These are phyloP conservation scores for Tuctoria greenei DNA, from an alignment of 176 grass and related monocot genomes.

Conservation along the genomic window DNA sequence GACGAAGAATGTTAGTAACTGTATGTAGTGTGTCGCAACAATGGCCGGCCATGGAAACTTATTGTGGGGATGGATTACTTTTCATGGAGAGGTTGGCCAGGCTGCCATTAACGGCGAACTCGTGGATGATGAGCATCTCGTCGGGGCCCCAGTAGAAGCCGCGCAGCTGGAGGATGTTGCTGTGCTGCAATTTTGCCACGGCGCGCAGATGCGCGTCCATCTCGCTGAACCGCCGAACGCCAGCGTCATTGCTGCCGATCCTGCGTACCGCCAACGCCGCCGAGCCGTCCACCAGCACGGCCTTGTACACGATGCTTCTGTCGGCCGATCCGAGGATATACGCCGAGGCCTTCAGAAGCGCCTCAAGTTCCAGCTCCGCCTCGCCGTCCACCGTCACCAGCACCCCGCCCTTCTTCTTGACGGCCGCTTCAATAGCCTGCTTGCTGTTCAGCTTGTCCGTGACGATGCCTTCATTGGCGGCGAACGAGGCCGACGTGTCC, in stretches of 20 bases:
- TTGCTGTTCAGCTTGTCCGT: neutral
- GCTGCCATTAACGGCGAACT: slow-evolving; percentile 80
- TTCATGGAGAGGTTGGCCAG: slow-evolving; percentile 69
- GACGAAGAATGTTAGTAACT: neutral
- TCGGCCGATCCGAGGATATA: slow-evolving; percentile 70
- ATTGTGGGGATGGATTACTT: slow-evolving; percentile 29
- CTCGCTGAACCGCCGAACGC: slow-evolving; percentile 60
- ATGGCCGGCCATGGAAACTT: neutral
- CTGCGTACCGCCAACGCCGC: slow-evolving; percentile 61
- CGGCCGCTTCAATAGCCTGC: neutral
- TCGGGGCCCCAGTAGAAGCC: slow-evolving; percentile 91
- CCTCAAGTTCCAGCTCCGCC: slow-evolving; percentile 71
- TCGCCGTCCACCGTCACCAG: slow-evolving; percentile 77
- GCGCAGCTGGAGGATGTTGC: slow-evolving; percentile 72
- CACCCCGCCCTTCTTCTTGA: slow-evolving; percentile 37
- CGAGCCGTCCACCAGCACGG: slow-evolving; percentile 62
- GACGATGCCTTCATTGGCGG: slow-evolving; percentile 38
- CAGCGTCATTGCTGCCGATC: slow-evolving; percentile 60
- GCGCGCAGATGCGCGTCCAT: slow-evolving; percentile 68
- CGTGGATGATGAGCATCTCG: slow-evolving; percentile 92
- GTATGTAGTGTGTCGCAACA: neutral
- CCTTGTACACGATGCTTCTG: slow-evolving; percentile 89
- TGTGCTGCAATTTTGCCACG: slow-evolving; percentile 62
- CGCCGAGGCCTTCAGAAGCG: slow-evolving; percentile 79
- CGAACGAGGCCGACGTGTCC: slow-evolving; percentile 52